Base-by-base conservation (phyloP, 768 basidiomycete genomes). In the Mycena kentingensis region DNA sequence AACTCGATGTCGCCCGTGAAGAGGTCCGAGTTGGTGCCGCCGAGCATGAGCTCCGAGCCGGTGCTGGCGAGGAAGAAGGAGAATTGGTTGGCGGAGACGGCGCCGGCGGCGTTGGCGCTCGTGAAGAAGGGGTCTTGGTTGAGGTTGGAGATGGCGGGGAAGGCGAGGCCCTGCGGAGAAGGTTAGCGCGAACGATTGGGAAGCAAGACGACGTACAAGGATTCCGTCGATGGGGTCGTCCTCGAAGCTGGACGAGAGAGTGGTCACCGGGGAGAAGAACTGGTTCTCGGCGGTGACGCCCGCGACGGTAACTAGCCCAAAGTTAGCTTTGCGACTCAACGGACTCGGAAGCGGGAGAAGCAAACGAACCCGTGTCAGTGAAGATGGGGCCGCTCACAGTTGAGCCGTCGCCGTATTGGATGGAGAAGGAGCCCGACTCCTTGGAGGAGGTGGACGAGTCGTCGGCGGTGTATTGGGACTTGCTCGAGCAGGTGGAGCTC, bases 1-100 rank as follows among this genome's bases (percentile, higher is more conserved):
- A 67, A 78, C 24, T 71, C 72, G 53, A 78, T 60, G 4, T 63
- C 59, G n/a, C 73, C 75, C 19, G 74, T 73, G 67, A 76, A 84
- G 54, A 73, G 63, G 19, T 55, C 55, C 8, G 60, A 51, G 62
- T 85, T 73, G 12, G 70, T 69, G 28, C 79, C 82, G 8, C 82
- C 82, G 39, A 85, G 63, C 55, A 67, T 74, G 21, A 85, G 73
- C 64, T 81, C 79, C 19, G 76, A 72, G 34, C 66, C 69, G 25
- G 64, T 66, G 24, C 64, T 18, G 15, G 72, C 60, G 38, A 82
- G 69, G 44, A 74, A 72, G 57, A 82, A 73, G 32, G 72, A 69
- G 55, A 82, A 81, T 38, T 70, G 63, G 39, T 67, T 60, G 26
- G 70, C 58, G 4, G 64, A 22, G 15, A 69, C 60, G n/a, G 55